Evolutionary conservation across 371 early-diverging fungal genomes (phyloP).

Genomic region (Rhizopus microsporus): DNA sequence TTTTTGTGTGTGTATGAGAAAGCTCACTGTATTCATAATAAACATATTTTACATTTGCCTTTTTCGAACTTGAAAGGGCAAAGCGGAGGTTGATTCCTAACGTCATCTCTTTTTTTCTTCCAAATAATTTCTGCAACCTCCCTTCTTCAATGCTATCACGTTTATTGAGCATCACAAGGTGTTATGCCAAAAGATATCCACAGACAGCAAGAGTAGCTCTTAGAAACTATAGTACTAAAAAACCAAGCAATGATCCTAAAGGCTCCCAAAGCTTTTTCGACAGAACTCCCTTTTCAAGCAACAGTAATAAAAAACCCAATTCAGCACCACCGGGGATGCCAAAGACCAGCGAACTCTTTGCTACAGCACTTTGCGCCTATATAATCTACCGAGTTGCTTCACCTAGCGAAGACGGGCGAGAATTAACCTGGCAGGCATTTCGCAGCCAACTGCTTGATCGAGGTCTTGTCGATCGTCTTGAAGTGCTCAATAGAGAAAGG

Average conservation of each 20-base stretch:
- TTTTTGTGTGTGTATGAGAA: too few relatives aligned
- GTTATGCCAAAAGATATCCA: neutral
- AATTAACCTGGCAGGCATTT: constrained; percentile 95
- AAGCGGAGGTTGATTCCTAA: too few relatives aligned
- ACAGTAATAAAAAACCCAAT: constrained; percentile 16
- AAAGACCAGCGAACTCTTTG: constrained; percentile 53
- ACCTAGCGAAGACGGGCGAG: constrained; percentile 52
- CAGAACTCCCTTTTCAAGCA: constrained; percentile 21
- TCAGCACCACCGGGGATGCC: constrained; percentile 33
- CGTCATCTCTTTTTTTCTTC: too few relatives aligned
- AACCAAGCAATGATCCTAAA: constrained; percentile 29
- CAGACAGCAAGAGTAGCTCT: neutral
- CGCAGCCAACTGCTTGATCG: constrained; percentile 84
- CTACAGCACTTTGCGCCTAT: constrained; percentile 53
- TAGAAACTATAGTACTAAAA: constrained; percentile 13
- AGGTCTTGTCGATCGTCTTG: constrained; percentile 88
- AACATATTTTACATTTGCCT: too few relatives aligned
- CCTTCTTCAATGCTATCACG: neutral
- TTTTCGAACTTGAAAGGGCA: too few relatives aligned
- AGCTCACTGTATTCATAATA: too few relatives aligned
- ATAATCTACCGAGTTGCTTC: constrained; percentile 55
- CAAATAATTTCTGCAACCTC: too few relatives aligned
- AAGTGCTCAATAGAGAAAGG: constrained; percentile 81
- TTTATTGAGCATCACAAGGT: neutral
- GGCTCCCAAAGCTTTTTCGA: constrained; percentile 50